Conservation (phyloP, 2,329 filamentous ascomycete genomes). For the Cladosporium sp. region DNA sequence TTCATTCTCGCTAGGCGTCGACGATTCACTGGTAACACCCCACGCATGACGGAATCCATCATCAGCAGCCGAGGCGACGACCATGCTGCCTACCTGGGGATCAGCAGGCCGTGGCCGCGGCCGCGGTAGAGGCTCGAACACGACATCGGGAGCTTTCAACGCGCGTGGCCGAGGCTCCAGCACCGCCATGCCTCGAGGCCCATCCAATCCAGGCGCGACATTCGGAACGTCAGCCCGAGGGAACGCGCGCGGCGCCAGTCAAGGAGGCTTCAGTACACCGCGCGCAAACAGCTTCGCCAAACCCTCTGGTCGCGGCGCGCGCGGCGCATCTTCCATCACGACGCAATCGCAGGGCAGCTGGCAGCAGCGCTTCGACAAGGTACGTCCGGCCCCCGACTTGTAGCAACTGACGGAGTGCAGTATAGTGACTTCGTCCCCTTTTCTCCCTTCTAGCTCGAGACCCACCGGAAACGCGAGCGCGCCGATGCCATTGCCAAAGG, state of each 20-base stretch:
- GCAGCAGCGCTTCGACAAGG: conserved; percentile 20
- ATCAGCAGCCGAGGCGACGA: conserved; percentile 6
- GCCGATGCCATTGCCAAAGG: conserved; percentile 47
- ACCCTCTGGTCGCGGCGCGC: background rate
- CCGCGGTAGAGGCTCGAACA: conserved; percentile 9
- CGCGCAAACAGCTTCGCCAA: background rate
- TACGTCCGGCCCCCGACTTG: conserved; percentile 12
- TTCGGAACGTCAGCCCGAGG: conserved; percentile 1
- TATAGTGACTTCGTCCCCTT: conserved; percentile 21
- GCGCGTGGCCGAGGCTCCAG: background rate
- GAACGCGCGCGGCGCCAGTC: background rate
- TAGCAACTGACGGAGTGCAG: conserved; percentile 21
- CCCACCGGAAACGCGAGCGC: conserved; percentile 44
- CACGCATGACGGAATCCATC: conserved; percentile 7
- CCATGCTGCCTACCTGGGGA: conserved; percentile 5
- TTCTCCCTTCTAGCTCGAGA: conserved; percentile 35
- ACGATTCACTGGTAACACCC: background rate
- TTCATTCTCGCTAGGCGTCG: background rate
- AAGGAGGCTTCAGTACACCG: background rate
- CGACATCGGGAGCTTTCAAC: background rate
- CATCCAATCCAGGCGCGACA: background rate
- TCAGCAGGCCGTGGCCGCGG: conserved; percentile 10
- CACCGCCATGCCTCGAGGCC: background rate
- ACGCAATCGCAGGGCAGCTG: conserved; percentile 13
- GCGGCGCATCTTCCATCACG: conserved; percentile 4